These are phyloP conservation scores for Eleusine coracana DNA, from an alignment of 176 grass and related monocot species.

Conservation along the genomic window DNA sequence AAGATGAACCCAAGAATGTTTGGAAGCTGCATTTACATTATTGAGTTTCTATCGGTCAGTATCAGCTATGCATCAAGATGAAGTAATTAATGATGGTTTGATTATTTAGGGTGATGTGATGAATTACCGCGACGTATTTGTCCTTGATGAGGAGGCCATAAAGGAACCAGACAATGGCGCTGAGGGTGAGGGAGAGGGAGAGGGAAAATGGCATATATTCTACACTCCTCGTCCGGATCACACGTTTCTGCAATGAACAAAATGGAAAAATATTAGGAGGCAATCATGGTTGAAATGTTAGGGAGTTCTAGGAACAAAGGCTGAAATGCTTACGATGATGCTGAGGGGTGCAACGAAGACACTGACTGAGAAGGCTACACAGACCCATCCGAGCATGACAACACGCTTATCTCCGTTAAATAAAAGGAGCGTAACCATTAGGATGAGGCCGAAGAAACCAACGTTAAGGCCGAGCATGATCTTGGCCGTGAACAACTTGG, in stretches of 20 bases:
- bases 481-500: constrained; percentile 62
- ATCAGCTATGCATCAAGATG: no score
- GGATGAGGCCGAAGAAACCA: constrained; percentile 58
- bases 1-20: constrained; percentile 78
- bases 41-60: no score
- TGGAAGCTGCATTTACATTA: constrained; percentile 51
- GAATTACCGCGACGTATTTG: constrained; percentile 66
- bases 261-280: neutral
- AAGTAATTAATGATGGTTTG: no score
- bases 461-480: constrained; percentile 65
- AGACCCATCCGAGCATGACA: constrained; percentile 67
- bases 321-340: constrained; percentile 66
- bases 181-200: constrained; percentile 83
- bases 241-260: constrained; percentile 52
- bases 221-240: constrained; percentile 72
- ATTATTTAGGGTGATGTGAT: no score
- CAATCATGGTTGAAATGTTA: neutral
- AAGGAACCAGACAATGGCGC: constrained; percentile 80
- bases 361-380: constrained; percentile 65
- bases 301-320: no score
- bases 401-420: constrained; percentile 37
- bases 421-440: constrained; percentile 53
- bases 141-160: constrained; percentile 83
- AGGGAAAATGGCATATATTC: constrained; percentile 91
- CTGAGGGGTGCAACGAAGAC: constrained; percentile 79